Evolutionary conservation across 2,329 filamentous ascomycete genomes (phyloP), one percentile per base, ranked within the genome.

Genomic region (Xylariales sp.): DNA sequence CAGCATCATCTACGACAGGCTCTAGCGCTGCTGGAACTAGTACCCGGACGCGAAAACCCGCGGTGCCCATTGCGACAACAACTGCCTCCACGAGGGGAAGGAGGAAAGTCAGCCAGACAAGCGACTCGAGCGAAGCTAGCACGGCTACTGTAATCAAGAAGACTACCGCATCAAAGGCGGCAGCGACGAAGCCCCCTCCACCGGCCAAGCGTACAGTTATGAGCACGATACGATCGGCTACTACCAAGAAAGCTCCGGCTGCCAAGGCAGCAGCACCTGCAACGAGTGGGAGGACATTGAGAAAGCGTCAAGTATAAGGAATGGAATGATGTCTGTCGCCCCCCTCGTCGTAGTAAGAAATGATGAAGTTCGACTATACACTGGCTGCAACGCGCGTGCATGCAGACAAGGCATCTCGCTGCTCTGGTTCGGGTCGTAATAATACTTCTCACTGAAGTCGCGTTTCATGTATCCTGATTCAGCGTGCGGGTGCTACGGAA

Each of bases 91-190:
- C 73, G 24, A 70, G 72, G 45, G 71, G 66, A 25, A 66, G 64
- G 42, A 69, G 73, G 46, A 71, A 77, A 57, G 62, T 66, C 54
- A 86, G 82, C 52, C 72, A 66, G 50, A 70, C 68, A 42, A 85
- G 81, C 56, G 80, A 80, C 55, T 70, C 75, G 12, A 85, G 80
- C 51, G 78, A 83, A 42, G 70, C 65, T 4, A 86, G 81, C 59
- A 76, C 74, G 11, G 74, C 77, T 6, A 86, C 83, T 0, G 78
- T 85, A 16, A 70, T 84, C 31, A 75, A 74, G 59, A 83, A 78
- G 58, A 58, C 66, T 31, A 58, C 64, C 20, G 57, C 65, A 4
- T 62, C 65, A 3, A 60, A 59, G 10, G 55, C 65, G 20, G 53
- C 63, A 5, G 65, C 60, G 44, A 48, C 61, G 2, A 49, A 61